Evolutionary conservation across 78 protist species (phyloP).

Genomic region (Emiliania huxleyi): DNA sequence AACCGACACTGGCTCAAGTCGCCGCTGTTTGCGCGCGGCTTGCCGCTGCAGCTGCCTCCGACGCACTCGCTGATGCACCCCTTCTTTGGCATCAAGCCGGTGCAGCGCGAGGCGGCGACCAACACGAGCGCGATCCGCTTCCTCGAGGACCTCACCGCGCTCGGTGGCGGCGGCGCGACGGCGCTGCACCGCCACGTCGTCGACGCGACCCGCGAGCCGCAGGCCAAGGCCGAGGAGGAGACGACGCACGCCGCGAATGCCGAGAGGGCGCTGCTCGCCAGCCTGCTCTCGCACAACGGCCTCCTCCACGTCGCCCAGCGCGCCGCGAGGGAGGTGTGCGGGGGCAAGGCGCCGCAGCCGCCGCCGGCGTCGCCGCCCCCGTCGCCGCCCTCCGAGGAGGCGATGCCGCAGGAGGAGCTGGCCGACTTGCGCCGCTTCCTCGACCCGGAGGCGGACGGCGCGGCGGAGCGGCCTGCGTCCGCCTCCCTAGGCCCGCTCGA

Average conservation of each 20-base stretch:
- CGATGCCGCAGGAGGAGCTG: not conserved
- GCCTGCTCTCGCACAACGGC: not conserved
- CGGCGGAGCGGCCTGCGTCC: too few species aligned
- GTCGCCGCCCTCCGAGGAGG: not conserved
- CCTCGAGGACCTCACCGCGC: not conserved
- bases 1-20: not conserved
- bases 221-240: too few species aligned
- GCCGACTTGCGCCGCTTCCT: not conserved
- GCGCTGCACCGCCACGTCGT: not conserved
- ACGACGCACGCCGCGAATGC: not conserved
- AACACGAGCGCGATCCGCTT: not conserved
- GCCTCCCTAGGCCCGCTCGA: too few species aligned
- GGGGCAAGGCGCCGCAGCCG: not conserved
- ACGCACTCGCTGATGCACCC: not conserved
- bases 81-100: constrained; percentile 5
- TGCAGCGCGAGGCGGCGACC: not conserved
- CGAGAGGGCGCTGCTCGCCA: not conserved
- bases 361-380: not conserved
- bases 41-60: not conserved
- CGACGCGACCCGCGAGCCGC: not conserved
- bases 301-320: not conserved
- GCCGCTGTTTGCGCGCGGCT: not conserved
- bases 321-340: not conserved
- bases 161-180: not conserved
- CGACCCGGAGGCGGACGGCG: not conserved